A percentile compares a stretch with the other conserved stretches of the same genome.
These are phyloP conservation scores for Wickerhamiella slavikovae DNA, from an alignment of 805 yeast genomes.

Conservation along the genomic window DNA sequence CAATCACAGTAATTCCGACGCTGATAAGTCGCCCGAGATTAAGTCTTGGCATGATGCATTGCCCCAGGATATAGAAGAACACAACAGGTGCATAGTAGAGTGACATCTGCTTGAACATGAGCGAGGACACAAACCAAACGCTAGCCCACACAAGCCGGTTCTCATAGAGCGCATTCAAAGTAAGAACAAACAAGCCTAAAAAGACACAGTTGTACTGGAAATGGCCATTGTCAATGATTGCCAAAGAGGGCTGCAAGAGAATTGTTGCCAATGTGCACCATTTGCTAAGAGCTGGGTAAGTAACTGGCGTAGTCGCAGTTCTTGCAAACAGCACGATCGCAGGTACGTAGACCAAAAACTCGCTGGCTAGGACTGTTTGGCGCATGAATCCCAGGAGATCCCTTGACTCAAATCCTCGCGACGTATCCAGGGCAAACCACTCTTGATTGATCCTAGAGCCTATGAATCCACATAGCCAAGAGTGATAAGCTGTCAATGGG, in stretches of 20 bases:
- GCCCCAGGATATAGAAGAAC: constrained; percentile 57
- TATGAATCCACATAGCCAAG: constrained; percentile 50
- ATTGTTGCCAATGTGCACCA: constrained; percentile 62
- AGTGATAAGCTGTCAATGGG: constrained; percentile 87
- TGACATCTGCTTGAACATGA: constrained; percentile 90
- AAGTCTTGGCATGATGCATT: constrained; percentile 23
- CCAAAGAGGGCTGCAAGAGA: constrained; percentile 64
- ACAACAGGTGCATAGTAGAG: constrained; percentile 80
- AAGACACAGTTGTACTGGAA: constrained; percentile 89
- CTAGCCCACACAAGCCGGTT: constrained; percentile 43
- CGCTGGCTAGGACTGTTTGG: constrained; percentile 54
- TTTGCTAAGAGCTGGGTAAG: constrained; percentile 39
- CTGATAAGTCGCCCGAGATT: constrained; percentile 36
- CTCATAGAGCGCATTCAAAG: constrained; percentile 46
- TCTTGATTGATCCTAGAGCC: constrained; percentile 40
- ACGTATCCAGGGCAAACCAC: constrained; percentile 59
- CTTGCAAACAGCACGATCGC: constrained; percentile 53
- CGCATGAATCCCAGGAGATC: constrained; percentile 74
- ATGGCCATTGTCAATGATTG: constrained; percentile 89
- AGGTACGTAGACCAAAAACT: constrained; percentile 54
- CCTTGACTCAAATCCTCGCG: constrained; percentile 55
- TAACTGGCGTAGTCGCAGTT: constrained; percentile 44
- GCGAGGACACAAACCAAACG: constrained; percentile 51
- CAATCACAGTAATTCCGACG: constrained; percentile 42
- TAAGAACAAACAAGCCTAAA: constrained; percentile 63